Evolutionary conservation across 768 basidiomycete genomes (phyloP), one percentile per base, ranked within the genome.

Genomic region (Infundibulicybe gibba): DNA sequence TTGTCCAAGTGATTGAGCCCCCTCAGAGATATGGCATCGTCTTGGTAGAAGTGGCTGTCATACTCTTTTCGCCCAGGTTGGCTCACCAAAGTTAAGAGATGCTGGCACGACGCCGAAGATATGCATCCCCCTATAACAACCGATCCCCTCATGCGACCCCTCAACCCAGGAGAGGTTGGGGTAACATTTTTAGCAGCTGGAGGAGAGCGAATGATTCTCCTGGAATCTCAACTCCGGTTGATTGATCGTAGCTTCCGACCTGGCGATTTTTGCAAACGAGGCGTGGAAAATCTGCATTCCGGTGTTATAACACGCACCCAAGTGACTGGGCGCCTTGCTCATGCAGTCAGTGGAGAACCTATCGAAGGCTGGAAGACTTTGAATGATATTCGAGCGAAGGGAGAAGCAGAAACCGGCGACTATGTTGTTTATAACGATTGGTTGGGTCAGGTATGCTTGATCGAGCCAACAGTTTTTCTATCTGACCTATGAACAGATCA

Each of bases 91-190:
- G 5, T 5, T 41, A 60, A 94, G 91, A 80, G 89, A 66, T 90
- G 85, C 57, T 94, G 91, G 92, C 85, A 90, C 51, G 90, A 93
- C 61, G 81, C 83, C 9, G 90, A 94, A 53, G 89, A 90, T 49
- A 60, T 79, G 12, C 75, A 74, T 30, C 66, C 72, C 3, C 61
- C 67, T 20, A 65, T 68, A 32, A 63, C 64, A 14, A 57, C 72
- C 46, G 87, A 92, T 63, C 86, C 88, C 11, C 71, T 92, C 44
- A 80, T 90, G 75, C 76, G 90, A 40, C 81, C 83, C 9, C 76
- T 94, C 16, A 58, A 74, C 44, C 81, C 77, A 44, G 91, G 91
- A 34, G 91, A 94, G 73, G 85, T 93, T 38, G 90, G 87, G 41
- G 80, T 94, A 33, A 81, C 85, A 15, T 90, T 85, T 62, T 69